Percentiles rank a stretch among this genome's conserved stretches.
Conservation (phyloP, 1,284 basidiomycete species). For the Tylopilus sp. region DNA sequence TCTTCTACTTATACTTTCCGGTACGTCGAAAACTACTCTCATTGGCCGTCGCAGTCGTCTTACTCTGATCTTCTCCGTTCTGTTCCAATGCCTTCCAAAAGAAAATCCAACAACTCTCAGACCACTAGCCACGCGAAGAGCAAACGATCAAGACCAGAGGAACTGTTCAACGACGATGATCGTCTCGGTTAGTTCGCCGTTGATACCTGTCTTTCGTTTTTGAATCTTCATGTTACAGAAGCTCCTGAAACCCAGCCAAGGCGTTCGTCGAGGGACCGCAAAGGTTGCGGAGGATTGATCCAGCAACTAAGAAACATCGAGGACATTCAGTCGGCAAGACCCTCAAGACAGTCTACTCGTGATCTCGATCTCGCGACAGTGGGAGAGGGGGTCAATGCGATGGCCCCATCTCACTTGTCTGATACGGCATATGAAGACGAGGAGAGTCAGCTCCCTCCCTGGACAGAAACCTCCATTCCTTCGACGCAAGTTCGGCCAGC, state of each 20-base stretch:
- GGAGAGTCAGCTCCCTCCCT: not conserved
- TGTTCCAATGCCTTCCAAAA: too few relatives aligned
- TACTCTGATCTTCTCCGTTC: too few relatives aligned
- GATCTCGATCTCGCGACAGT: not conserved
- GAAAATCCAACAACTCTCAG: too few relatives aligned
- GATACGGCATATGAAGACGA: not conserved
- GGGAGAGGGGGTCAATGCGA: not conserved
- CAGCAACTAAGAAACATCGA: not conserved
- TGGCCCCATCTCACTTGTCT: not conserved
- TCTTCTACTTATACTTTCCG: too few relatives aligned
- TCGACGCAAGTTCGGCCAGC: not conserved
- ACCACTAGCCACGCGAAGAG: too few relatives aligned
- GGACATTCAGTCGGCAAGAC: not conserved
- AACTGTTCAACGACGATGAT: constrained; percentile 2
- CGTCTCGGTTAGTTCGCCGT: not conserved
- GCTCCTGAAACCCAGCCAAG: not conserved
- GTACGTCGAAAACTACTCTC: too few relatives aligned
- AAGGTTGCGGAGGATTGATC: not conserved
- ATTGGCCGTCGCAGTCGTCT: not conserved
- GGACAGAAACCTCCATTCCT: not conserved
- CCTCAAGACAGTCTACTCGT: not conserved
- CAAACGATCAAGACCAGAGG: not conserved
- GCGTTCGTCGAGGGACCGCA: not conserved
- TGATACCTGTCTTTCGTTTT: not conserved
- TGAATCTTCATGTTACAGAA: not conserved